Percentiles rank a stretch among this genome's conserved stretches.
Conservation (phyloP, 1,284 basidiomycete species). For the Leccinum fallax region DNA sequence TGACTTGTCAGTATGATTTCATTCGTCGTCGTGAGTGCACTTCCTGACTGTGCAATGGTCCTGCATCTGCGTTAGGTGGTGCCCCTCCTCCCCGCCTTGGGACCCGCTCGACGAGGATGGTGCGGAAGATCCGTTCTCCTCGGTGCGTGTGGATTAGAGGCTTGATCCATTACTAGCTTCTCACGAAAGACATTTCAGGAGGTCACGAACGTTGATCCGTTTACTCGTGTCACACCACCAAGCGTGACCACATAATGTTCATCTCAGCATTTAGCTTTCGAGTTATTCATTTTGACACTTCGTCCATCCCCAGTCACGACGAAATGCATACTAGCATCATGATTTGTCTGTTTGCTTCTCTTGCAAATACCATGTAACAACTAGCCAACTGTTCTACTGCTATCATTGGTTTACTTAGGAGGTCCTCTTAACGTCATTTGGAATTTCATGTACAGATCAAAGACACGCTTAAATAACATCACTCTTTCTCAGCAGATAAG, state of each 20-base stretch:
- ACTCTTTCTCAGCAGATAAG: not conserved
- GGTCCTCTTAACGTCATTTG: not conserved
- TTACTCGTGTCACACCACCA: not conserved
- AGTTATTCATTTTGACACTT: not conserved
- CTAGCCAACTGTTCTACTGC: not conserved
- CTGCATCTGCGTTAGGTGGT: slow-evolving; percentile 22
- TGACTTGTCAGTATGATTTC: slow-evolving; percentile 21
- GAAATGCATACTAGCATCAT: not conserved
- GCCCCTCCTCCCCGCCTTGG: slow-evolving; percentile 21
- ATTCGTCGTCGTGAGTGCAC: not conserved
- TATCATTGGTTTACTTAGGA: not conserved
- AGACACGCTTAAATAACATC: not conserved
- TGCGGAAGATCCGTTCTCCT: slow-evolving; percentile 6
- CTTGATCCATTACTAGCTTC: not conserved
- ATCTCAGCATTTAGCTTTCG: not conserved
- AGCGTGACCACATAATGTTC: not conserved
- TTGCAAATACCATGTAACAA: not conserved
- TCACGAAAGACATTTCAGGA: slow-evolving; percentile 1
- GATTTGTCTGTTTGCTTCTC: not conserved
- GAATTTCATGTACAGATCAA: not conserved
- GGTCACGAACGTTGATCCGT: slow-evolving; percentile 5
- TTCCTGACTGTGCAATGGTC: not conserved
- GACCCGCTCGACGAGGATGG: slow-evolving; percentile 34
- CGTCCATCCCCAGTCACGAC: not conserved
- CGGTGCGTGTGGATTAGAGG: slow-evolving; percentile 1